Percentiles rank a stretch among this genome's conserved stretches.
Conservation (phyloP, 2,329 filamentous ascomycete species). For the Colletotrichum tamarilloi region DNA sequence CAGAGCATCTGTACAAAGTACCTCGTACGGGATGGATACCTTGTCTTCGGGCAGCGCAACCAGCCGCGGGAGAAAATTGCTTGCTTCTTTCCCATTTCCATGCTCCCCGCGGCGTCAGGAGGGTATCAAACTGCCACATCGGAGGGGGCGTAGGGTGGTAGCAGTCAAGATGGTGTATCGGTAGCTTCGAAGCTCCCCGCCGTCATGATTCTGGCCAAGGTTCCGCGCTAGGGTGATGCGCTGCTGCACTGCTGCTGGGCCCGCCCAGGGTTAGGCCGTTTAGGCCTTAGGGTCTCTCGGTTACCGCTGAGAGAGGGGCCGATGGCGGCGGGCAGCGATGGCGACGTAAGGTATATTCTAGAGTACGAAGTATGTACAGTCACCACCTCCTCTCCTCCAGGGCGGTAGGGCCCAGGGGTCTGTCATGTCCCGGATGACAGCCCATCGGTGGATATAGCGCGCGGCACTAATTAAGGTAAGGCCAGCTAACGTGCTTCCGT, state of each 20-base stretch:
- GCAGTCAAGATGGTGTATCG: neutral
- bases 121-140: neutral
- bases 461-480: slow-evolving; percentile 5
- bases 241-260: neutral
- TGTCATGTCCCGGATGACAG: slow-evolving; percentile 21
- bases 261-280: slow-evolving; percentile 4
- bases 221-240: slow-evolving; percentile 3
- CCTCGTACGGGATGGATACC: neutral
- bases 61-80: neutral
- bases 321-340: neutral
- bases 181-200: neutral
- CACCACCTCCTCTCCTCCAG: neutral
- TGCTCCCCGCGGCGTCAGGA: neutral
- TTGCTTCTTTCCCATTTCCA: neutral
- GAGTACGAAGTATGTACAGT: neutral
- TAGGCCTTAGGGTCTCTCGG: slow-evolving; percentile 11
- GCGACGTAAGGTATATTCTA: neutral
- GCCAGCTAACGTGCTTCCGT: neutral
- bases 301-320: slow-evolving; percentile 12
- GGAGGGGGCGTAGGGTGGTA: neutral
- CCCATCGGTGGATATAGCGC: slow-evolving; percentile 16
- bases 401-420: slow-evolving; percentile 6
- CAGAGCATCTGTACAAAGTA: neutral
- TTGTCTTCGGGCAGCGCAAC: neutral
- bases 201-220: slow-evolving; percentile 8